Evolutionary conservation across 352 stramenopile species (phyloP).

Genomic region (Phytopythium chamaehyphon): DNA sequence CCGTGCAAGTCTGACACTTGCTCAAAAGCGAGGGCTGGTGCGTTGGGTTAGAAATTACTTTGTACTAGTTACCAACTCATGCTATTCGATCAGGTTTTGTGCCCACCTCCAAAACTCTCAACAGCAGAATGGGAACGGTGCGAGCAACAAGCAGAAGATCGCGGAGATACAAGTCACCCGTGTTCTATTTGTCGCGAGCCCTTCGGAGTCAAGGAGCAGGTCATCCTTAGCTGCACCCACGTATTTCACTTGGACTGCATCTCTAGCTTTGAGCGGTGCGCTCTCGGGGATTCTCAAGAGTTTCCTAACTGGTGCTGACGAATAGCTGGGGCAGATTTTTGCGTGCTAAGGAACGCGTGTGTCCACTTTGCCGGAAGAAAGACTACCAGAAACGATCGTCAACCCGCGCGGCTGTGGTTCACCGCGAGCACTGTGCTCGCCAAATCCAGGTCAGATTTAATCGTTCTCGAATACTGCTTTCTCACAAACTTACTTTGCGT

Average conservation of each 20-base stretch:
- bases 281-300: background rate
- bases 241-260: conserved; percentile 83
- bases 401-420: conserved; percentile 34
- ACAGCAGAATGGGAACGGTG: conserved; percentile 67
- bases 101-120: conserved; percentile 58
- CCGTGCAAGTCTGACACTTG: conserved; percentile 43
- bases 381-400: conserved; percentile 79
- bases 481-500: background rate
- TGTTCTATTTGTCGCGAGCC: conserved; percentile 80
- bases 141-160: conserved; percentile 55
- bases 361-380: conserved; percentile 78
- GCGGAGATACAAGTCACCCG: conserved; percentile 56
- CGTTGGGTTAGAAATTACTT: conserved; percentile 1
- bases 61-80: background rate
- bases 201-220: conserved; percentile 69
- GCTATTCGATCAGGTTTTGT: conserved; percentile 24
- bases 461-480: background rate
- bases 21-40: conserved; percentile 69
- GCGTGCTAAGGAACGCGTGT: conserved; percentile 71
- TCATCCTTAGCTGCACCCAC: conserved; percentile 86
- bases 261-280: conserved; percentile 71
- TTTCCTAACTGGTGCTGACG: background rate
- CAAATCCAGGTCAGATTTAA: conserved; percentile 42
- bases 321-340: conserved; percentile 38
- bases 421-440: conserved; percentile 49